Evolutionary conservation across 805 yeast species (phyloP), one percentile per base, ranked within the genome.

Genomic region (Wickerhamomyces canadensis): DNA sequence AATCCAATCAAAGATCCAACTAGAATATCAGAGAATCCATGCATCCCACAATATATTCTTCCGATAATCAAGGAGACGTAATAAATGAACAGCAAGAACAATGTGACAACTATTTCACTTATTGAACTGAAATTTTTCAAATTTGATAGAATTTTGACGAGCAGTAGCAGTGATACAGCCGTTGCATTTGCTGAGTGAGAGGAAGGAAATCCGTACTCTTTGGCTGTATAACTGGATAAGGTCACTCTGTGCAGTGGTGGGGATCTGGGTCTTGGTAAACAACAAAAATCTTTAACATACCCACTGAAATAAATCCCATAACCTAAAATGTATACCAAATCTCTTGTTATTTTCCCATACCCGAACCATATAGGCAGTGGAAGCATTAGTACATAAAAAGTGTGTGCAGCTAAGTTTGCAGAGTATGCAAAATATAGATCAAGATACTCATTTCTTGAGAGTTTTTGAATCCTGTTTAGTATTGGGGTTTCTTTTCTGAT

Each of bases 171-270:
- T 0, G 85, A 74, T 4, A 85, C 95, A 0, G 86, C 82, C 0
- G 94, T 78, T 5, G 97, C 96, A 60, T 91, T 93, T 24, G 97
- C 94, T n/a, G 91, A 73, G 58, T 91, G 98, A 4, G 94, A 81
- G 28, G 88, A 78, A 1, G 98, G 98, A 50, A 89, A 87, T 4
- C 98, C 98, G 58, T 91, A 91, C 58, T 91, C 98, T 51, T 82
- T 77, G 3, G 95, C 75, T 0, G 98, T 93, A 47, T 86, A 85
- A n/a, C 83, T 81, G 41, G 89, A 80, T 78, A 91, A 73, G 9
- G 98, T 88, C 48, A 91, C 79, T 51, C 98, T 70, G 54, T 81
- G 85, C 29, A 91, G 60, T 0, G 98, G 98, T 2, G 98, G 98
- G 2, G 95, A 81, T 41, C 76, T 62, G 2, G 98, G 98, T 42